These are phyloP conservation scores for Phialophora macrospora DNA, from an alignment of 2,329 filamentous ascomycete species.

Conservation along the genomic window DNA sequence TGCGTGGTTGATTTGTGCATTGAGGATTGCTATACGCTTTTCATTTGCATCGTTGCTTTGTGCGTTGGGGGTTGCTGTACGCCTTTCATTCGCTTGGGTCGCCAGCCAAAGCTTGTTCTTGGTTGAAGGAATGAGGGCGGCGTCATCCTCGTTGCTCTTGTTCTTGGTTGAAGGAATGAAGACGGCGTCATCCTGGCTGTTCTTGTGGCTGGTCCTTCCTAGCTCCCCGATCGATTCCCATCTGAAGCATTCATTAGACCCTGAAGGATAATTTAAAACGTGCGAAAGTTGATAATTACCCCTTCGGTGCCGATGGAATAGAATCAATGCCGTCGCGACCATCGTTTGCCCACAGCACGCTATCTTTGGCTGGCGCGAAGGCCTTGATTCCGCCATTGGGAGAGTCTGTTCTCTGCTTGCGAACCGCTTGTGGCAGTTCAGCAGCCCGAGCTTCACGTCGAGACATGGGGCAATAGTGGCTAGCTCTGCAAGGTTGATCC, in stretches of 20 bases:
- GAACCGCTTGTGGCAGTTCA: conserved; percentile 5
- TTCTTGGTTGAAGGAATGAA: conserved; percentile 22
- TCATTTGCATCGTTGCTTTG: conserved; percentile 22
- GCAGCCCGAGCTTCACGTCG: conserved; percentile 9
- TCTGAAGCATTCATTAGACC: not conserved
- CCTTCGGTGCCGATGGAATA: not conserved
- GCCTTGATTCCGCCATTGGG: not conserved
- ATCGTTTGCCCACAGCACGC: conserved; percentile 2
- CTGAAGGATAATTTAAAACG: not conserved
- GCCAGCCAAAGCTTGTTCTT: conserved; percentile 26
- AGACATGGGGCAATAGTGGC: not conserved
- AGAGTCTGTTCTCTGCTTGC: not conserved
- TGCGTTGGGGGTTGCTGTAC: conserved; percentile 15
- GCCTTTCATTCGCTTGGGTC: conserved; percentile 27
- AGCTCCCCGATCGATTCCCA: not conserved
- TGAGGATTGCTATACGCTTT: conserved; percentile 18
- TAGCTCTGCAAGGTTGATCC: not conserved
- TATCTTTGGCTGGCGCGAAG: not conserved
- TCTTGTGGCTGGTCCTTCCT: not conserved
- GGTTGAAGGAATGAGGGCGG: conserved; percentile 15
- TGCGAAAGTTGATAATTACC: conserved; percentile 5
- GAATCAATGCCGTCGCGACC: not conserved
- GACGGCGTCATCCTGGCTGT: not conserved
- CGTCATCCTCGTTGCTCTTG: conserved; percentile 3
- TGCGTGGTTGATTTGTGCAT: conserved; percentile 20